Conservation (phyloP, 2,329 filamentous ascomycete species). For the Akanthomyces lecanii region DNA sequence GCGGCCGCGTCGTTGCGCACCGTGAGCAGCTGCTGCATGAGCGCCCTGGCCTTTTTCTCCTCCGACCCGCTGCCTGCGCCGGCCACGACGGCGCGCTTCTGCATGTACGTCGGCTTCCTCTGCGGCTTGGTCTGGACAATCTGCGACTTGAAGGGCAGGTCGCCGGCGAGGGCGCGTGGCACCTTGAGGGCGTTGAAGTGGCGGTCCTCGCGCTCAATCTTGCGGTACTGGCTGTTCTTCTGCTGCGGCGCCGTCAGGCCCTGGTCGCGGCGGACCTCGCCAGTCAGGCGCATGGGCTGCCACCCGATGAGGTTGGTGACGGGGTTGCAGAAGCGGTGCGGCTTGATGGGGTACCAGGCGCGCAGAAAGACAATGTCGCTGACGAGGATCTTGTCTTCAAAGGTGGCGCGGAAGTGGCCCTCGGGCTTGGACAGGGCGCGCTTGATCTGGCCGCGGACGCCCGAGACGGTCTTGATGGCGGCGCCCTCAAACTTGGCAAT, state of each 20-base stretch:
- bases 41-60: slow-evolving; percentile 80
- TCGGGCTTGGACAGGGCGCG: slow-evolving; percentile 89
- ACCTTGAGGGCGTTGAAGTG: slow-evolving; percentile 77
- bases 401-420: slow-evolving; percentile 92
- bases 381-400: slow-evolving; percentile 97
- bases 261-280: slow-evolving; percentile 77
- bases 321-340: slow-evolving; percentile 94
- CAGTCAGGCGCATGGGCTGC: slow-evolving; percentile 91
- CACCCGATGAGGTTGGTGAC: slow-evolving; percentile 91
- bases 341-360: slow-evolving; percentile 95
- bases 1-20: slow-evolving; percentile 86
- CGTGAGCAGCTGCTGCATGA: slow-evolving; percentile 91
- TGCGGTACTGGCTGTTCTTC: slow-evolving; percentile 81
- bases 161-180: slow-evolving; percentile 73
- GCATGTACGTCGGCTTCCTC: slow-evolving; percentile 79
- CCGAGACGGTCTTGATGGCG: slow-evolving; percentile 91
- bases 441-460: slow-evolving; percentile 95
- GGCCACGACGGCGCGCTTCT: slow-evolving; percentile 89
- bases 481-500: slow-evolving; percentile 98
- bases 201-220: slow-evolving; percentile 59
- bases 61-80: slow-evolving; percentile 63
- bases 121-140: slow-evolving; percentile 78
- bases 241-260: slow-evolving; percentile 71
- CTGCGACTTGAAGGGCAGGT: slow-evolving; percentile 89
- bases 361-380: slow-evolving; percentile 94